Base-by-base conservation (phyloP, 495 filamentous ascomycete genomes). In the Bathelium albidoporum region DNA sequence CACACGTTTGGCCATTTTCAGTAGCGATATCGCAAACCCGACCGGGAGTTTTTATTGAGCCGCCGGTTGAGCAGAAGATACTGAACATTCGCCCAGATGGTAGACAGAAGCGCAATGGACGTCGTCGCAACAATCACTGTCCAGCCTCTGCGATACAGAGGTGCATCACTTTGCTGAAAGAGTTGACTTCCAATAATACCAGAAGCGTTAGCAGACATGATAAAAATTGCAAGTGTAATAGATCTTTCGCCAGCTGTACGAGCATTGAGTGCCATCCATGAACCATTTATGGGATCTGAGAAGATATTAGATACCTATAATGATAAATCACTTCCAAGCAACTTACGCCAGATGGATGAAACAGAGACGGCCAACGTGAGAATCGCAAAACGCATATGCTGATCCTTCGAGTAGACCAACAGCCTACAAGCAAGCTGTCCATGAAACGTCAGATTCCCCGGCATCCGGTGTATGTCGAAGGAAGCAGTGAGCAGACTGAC, bases 181-280 rank as follows among this genome's bases (percentile, higher is more conserved):
- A 69, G 61, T 53, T 69, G 67, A 16, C 49, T 49, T 26, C 67
- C 67, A 10, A 69, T 59, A 26, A 69, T 67, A 2, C 67, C 67
- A 2, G 67, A 63, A n/a, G 16, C 34, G 49, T 69, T 69, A 4
- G 67, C 64, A 3, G 65, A 64, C 67, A 69, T 67, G 61, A 69
- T 69, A 31, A 69, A 63, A 11, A 69, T 58, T 36, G 67, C 67
- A 69, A 77, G 72, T 32, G 73, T 73, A 62, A 77, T 70, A 28
- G 75, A 75, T 5, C 74, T 66, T 60, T 77, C 73, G 49, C 73
- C 75, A 0, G 73, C 64, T 0, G 72, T 61, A 16, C 52, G 53
- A 28, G 73, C 65, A 61, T 76, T 76, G 24, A 77, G 69, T 0
- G 73, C 69, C 68, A 76, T 68, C 75, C 75, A 76, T 2, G 75